Base-by-base conservation (phyloP, 2,329 filamentous ascomycete species). In the Venturia pyrina region DNA sequence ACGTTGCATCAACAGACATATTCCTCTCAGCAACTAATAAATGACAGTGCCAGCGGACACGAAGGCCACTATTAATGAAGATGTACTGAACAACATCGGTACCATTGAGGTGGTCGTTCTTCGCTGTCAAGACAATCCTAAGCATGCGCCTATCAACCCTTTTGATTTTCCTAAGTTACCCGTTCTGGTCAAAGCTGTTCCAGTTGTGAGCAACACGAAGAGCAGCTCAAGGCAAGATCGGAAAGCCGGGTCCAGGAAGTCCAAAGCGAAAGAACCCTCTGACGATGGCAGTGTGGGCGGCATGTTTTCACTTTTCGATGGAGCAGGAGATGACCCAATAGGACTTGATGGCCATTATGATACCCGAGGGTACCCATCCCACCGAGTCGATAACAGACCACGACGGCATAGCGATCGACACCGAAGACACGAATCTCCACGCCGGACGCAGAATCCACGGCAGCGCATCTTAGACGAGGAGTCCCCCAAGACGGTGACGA, bases 61-160 rank as follows among this genome's bases (percentile, higher is more conserved):
- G n/a, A 73, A 74, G 4, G 71, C 75, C 0, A 69, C 73, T 6
- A 66, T 70, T 17, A 74, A 72, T 53, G 71, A 73, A 10, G 71
- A 75, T 32, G 70, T 75, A 15, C 62, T 76, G 1, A 70, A 77
- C 1, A 78, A 78, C 61, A 72, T 81, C 24, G 80, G 80, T 44
- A 79, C 75, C 19, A 81, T 82, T 41, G 80, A 82, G 68, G 76
- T 82, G 19, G 70, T 82, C 3, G 75, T 81, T 3, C 71, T 81
- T 21, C 76, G 80, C 40, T 80, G 78, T 67, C 75, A 73, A 41
- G 72, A 72, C 1, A 40, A 67, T 34, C 71, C 72, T 19, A 68
- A 67, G 57, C 68, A 67, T 28, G 32, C 15, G 24, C 32, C 32
- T 17, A 13, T 65, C 41, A 59, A 59, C n/a, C 57, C 53, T 28